Percentiles rank a stretch among this genome's conserved stretches.
Evolutionary conservation across 2,329 filamentous ascomycete genomes (phyloP).

Genomic region (Emergomyces orientalis): DNA sequence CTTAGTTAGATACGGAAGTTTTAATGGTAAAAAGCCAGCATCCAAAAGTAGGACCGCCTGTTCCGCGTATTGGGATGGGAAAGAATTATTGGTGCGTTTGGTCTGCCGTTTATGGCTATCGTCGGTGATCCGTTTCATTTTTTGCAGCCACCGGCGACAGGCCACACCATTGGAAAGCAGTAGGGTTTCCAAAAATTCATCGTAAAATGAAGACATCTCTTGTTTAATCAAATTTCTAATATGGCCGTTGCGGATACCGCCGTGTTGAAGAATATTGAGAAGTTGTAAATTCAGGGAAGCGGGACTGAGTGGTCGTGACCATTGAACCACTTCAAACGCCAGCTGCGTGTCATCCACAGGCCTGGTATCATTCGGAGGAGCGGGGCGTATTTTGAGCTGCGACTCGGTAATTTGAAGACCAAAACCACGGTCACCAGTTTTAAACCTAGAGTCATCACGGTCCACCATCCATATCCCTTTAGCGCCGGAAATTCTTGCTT

Average conservation of each 20-base stretch:
- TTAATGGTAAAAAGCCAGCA: conserved; percentile 40
- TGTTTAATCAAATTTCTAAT: conserved; percentile 37
- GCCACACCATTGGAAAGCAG: conserved; percentile 24
- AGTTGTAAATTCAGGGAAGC: conserved; percentile 47
- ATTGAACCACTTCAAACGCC: conserved; percentile 49
- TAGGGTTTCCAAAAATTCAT: conserved; percentile 31
- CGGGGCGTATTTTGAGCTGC: conserved; percentile 47
- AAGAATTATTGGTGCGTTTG: conserved; percentile 26
- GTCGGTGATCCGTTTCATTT: conserved; percentile 3
- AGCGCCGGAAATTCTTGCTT: conserved; percentile 50
- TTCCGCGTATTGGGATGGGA: conserved; percentile 28
- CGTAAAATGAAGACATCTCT: conserved; percentile 29
- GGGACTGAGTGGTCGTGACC: conserved; percentile 35
- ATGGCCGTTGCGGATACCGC: conserved; percentile 36
- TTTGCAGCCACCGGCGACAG: conserved; percentile 23
- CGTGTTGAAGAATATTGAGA: conserved; percentile 46
- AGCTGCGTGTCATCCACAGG: conserved; percentile 36
- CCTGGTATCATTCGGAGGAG: conserved; percentile 28
- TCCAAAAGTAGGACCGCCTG: conserved; percentile 32
- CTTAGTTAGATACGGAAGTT: conserved; percentile 34
- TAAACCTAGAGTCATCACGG: conserved; percentile 23
- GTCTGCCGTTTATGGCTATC: conserved; percentile 7
- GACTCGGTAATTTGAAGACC: conserved; percentile 51
- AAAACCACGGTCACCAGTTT: conserved; percentile 25
- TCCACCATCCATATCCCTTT: conserved; percentile 55